Evolutionary conservation across 345 rosid species (phyloP).

Genomic region (Arabis alpina): DNA sequence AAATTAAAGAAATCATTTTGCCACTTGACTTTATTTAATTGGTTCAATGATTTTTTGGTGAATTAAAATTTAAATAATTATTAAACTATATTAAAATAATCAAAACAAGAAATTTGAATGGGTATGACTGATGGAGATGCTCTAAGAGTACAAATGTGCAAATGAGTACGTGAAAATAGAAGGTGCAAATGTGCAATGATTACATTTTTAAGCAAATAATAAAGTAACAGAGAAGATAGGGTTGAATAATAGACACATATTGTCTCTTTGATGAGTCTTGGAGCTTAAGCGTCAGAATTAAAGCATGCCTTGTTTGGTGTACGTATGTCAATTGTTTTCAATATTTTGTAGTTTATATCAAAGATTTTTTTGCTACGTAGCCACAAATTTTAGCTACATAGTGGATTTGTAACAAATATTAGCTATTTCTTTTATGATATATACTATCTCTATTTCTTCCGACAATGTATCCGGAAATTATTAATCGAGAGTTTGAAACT

Average conservation of each 20-base stretch:
- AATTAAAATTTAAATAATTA: no score
- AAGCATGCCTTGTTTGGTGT: conserved; percentile 38
- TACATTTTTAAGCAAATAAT: conserved; percentile 10
- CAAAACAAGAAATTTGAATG: no score
- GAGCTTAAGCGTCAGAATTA: conserved; percentile 24
- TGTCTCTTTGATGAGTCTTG: conserved; percentile 22
- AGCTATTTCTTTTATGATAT: no score
- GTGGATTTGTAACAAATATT: no score
- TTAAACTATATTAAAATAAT: no score
- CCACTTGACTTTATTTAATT: no score
- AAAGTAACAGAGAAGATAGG: conserved; percentile 9
- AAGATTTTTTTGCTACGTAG: background rate
- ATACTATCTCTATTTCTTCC: background rate
- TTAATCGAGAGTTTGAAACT: conserved; percentile 2
- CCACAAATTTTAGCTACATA: background rate
- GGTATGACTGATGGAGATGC: no score
- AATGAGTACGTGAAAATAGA: conserved; percentile 23
- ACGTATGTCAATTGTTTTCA: background rate
- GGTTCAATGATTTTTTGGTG: no score
- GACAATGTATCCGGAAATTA: conserved; percentile 21
- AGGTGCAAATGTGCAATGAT: background rate
- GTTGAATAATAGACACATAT: conserved; percentile 11
- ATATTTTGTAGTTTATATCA: background rate
- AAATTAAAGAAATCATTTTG: no score
- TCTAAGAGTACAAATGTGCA: no score